Evolutionary conservation across 805 yeast species (phyloP), one percentile per base, ranked within the genome.

Genomic region (Helenozyma rhizophorensis): DNA sequence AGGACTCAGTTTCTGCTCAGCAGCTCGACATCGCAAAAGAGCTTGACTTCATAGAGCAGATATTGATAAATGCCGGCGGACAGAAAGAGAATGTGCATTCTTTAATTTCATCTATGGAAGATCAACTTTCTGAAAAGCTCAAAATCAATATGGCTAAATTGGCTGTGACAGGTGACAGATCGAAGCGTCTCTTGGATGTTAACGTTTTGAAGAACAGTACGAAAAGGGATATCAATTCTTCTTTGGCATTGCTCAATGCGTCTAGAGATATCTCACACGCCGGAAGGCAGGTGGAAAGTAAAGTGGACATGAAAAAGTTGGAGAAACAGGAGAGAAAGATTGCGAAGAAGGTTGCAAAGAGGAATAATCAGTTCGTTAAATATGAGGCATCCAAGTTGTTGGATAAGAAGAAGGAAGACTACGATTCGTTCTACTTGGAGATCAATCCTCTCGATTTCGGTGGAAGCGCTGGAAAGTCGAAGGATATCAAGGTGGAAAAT

Each of bases 291-390:
- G 83, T 88, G 67, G 97, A 93, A 59, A 80, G 94, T 27, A 77
- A 94, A 53, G 99, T 93, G 26, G 98, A 93, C 60, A 83, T 83
- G 71, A 89, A 88, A 78, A 93, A 93, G 62, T 78, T 93, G 51
- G 96, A 89, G 56, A 93, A 90, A 61, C 98, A 96, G 37, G 99
- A 93, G 68, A 78, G 88, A 52, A 93, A 93, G 70, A 89, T 93
- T 56, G 97, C 96, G 14, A 90, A 94, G 55, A 93, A 93, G 65
- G 90, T 93, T 41, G 97, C 96, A 25, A 90, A 90, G 68, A 74
- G 88, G 47, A 76, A 77, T 54, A 85, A 85, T 57, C 77, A 80
- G 54, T 83, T 84, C 54, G 95, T 86, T 47, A 56, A 86, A 53
- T 87, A 87, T 56, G 96, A 93, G 62, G 96, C 96, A n/a, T 88